Percentiles rank a stretch among this genome's conserved stretches.
These are phyloP conservation scores for Russula emetica DNA, from an alignment of 768 basidiomycete species.

Conservation along the genomic window DNA sequence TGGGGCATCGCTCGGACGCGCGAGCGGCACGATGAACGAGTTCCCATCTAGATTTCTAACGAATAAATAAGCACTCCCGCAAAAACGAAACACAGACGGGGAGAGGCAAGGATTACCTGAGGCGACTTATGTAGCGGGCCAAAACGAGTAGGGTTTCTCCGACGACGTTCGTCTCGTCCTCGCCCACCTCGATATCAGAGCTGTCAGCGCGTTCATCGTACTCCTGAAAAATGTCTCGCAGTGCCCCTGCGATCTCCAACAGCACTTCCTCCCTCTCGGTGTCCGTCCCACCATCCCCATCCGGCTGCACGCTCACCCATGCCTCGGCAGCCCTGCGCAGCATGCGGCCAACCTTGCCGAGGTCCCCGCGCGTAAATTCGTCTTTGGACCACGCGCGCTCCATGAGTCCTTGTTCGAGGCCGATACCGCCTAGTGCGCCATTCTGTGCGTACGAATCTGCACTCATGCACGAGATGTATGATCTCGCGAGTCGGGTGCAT, in stretches of 20 bases:
- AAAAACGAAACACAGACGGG: neutral
- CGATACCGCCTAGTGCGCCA: conserved; percentile 56
- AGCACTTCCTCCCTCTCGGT: conserved; percentile 42
- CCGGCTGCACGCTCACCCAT: conserved; percentile 48
- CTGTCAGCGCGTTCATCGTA: conserved; percentile 49
- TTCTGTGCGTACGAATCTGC: conserved; percentile 53
- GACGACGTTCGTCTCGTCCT: conserved; percentile 63
- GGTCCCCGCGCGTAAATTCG: conserved; percentile 63
- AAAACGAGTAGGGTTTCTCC: conserved; percentile 59
- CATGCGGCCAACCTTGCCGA: conserved; percentile 51
- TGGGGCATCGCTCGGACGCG: conserved; percentile 51
- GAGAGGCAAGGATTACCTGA: conserved; percentile 47
- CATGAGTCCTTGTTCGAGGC: conserved; percentile 59
- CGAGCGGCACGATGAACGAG: conserved; percentile 49
- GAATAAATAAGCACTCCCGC: conserved; percentile 4
- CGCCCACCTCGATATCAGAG: conserved; percentile 55
- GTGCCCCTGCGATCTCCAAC: conserved; percentile 62
- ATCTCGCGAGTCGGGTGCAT: conserved; percentile 57
- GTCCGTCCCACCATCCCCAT: conserved; percentile 24
- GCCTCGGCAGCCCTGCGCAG: conserved; percentile 52
- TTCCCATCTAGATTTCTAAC: conserved; percentile 45
- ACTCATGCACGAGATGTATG: conserved; percentile 55
- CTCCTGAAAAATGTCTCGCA: conserved; percentile 72
- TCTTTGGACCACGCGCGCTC: conserved; percentile 72
- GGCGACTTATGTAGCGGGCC: conserved; percentile 50